These are phyloP conservation scores for Pyrenochaeta sp. DNA, from an alignment of 2,329 filamentous ascomycete species.

Conservation along the genomic window DNA sequence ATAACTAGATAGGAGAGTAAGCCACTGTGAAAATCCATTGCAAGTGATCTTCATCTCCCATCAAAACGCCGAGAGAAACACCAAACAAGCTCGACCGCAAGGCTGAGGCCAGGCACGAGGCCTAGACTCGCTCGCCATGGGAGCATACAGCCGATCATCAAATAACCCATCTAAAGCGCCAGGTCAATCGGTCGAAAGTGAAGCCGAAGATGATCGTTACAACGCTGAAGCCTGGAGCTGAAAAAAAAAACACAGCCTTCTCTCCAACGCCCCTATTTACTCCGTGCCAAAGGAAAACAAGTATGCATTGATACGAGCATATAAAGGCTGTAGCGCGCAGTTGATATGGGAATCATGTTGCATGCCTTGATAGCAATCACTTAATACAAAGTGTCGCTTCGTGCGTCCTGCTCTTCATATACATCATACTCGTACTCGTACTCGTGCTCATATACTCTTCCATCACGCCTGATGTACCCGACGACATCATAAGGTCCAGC, in stretches of 20 bases:
- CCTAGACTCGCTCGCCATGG: too few species aligned
- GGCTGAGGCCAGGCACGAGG: not conserved
- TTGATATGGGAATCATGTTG: not conserved
- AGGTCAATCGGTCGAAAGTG: not conserved
- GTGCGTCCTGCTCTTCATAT: not conserved
- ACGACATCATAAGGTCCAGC: constrained; percentile 6
- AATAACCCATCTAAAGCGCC: not conserved
- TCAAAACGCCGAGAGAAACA: not conserved
- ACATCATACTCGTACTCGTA: constrained; percentile 9
- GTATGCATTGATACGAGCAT: not conserved
- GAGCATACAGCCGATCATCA: not conserved
- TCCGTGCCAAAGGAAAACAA: not conserved
- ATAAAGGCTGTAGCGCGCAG: not conserved
- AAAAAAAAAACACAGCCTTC: constrained; percentile 4
- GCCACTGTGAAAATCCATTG: not conserved
- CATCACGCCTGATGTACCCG: not conserved
- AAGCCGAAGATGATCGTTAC: not conserved
- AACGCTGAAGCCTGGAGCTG: constrained; percentile 4
- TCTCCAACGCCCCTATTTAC: not conserved
- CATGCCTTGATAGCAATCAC: not conserved
- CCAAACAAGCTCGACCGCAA: not conserved
- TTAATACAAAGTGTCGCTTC: not conserved
- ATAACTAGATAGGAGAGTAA: not conserved
- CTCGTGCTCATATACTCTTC: constrained; percentile 4
- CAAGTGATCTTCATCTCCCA: not conserved